Evolutionary conservation across 192 early-diverging fungal genomes (phyloP).

Genomic region (Mortierella alpina): DNA sequence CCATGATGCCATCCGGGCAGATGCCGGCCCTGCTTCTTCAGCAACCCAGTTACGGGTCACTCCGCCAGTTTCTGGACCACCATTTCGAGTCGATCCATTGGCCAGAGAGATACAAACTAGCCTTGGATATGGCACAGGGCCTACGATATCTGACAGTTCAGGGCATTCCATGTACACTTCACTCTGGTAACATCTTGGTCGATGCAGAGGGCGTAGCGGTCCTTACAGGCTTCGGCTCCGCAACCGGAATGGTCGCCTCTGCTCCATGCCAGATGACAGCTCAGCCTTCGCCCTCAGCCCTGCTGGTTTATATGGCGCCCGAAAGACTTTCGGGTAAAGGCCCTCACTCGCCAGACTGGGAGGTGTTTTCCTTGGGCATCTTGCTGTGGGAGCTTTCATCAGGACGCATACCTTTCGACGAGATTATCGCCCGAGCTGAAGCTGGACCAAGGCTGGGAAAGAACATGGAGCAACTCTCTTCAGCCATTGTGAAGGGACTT

Average conservation of each 20-base stretch:
- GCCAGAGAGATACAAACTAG: slow-evolving; percentile 46
- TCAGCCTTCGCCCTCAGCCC: slow-evolving; percentile 23
- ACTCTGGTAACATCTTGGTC: slow-evolving; percentile 42
- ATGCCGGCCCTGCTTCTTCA: slow-evolving; percentile 43
- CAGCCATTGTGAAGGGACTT: slow-evolving; percentile 36
- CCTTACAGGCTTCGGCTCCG: slow-evolving; percentile 33
- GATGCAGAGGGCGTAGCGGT: slow-evolving; percentile 41
- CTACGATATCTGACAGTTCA: slow-evolving; percentile 20
- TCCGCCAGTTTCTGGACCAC: slow-evolving; percentile 36
- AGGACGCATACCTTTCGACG: slow-evolving; percentile 38
- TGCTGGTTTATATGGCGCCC: slow-evolving; percentile 47
- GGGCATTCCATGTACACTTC: slow-evolving; percentile 28
- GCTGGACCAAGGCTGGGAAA: slow-evolving; percentile 42
- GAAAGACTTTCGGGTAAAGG: slow-evolving; percentile 22
- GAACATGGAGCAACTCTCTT: slow-evolving; percentile 47
- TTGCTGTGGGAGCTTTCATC: slow-evolving; percentile 49
- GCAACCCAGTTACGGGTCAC: slow-evolving; percentile 35
- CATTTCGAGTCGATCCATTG: slow-evolving; percentile 34
- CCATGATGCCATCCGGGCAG: slow-evolving; percentile 28
- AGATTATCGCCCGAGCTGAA: slow-evolving; percentile 47
- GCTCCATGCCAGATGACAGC: slow-evolving; percentile 43
- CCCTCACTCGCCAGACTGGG: slow-evolving; percentile 25
- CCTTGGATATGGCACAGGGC: slow-evolving; percentile 46
- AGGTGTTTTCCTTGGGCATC: slow-evolving; percentile 41
- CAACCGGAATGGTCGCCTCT: slow-evolving; percentile 22